Conservation (phyloP, 2,329 filamentous ascomycete species). For the Fusarium nematophilum region DNA sequence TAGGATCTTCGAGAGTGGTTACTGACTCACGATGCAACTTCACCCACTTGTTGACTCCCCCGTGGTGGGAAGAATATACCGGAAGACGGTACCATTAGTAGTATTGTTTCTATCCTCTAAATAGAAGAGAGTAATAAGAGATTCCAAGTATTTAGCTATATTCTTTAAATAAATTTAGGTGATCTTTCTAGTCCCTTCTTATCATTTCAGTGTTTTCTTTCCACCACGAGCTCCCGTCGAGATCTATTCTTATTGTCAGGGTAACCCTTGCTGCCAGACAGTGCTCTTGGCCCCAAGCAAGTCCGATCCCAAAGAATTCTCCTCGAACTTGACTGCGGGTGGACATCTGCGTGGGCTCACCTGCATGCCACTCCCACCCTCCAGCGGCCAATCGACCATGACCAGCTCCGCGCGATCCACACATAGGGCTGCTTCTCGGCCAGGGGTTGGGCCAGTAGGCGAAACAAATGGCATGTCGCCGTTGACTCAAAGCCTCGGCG, state of each 20-base stretch:
- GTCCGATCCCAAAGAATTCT: slow-evolving; percentile 3
- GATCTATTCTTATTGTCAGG: too few species aligned
- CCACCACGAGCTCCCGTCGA: too few species aligned
- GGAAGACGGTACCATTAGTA: too few species aligned
- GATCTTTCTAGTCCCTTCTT: too few species aligned
- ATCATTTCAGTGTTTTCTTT: too few species aligned
- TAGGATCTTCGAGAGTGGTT: slow-evolving; percentile 6
- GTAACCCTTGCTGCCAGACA: slow-evolving; percentile 11
- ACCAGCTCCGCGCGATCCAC: slow-evolving; percentile 37
- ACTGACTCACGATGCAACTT: neutral
- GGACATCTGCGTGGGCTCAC: slow-evolving; percentile 21
- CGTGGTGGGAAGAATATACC: too few species aligned
- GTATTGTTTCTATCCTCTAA: too few species aligned
- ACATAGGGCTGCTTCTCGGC: slow-evolving; percentile 43
- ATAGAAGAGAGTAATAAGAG: too few species aligned
- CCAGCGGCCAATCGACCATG: slow-evolving; percentile 34
- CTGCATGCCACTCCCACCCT: slow-evolving; percentile 25
- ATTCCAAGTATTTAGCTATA: too few species aligned
- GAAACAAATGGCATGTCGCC: slow-evolving; percentile 32
- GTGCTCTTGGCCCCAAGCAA: neutral
- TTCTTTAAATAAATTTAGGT: too few species aligned
- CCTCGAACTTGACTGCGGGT: slow-evolving; percentile 14
- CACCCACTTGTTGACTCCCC: neutral
- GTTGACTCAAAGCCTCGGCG: slow-evolving; percentile 43
- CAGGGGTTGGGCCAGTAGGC: slow-evolving; percentile 22